Evolutionary conservation across 2,329 filamentous ascomycete genomes (phyloP).

Genomic region (Phaeosphaeriaceae sp.): DNA sequence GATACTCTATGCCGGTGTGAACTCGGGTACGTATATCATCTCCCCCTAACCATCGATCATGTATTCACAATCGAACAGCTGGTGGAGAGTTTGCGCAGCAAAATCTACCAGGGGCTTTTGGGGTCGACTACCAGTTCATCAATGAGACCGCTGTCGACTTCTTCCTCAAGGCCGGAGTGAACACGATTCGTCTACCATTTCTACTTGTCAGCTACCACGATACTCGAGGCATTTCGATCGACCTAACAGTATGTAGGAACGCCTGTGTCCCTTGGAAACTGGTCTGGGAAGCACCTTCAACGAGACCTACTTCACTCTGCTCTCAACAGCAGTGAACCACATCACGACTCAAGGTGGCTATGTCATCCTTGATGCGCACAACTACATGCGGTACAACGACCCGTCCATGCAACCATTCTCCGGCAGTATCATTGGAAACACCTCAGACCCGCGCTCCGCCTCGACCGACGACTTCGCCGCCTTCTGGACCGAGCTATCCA

Average conservation of each 20-base stretch:
- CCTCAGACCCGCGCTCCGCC: slow-evolving; percentile 53
- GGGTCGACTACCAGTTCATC: slow-evolving; percentile 60
- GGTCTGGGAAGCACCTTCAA: slow-evolving; percentile 59
- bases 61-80: slow-evolving; percentile 14
- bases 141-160: slow-evolving; percentile 47
- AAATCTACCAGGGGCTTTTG: slow-evolving; percentile 57
- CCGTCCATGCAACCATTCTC: slow-evolving; percentile 57
- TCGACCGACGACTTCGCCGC: slow-evolving; percentile 57
- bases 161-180: slow-evolving; percentile 21
- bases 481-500: slow-evolving; percentile 60
- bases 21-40: slow-evolving; percentile 18
- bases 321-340: slow-evolving; percentile 58
- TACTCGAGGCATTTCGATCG: not conserved
- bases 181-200: slow-evolving; percentile 58
- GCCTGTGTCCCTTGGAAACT: slow-evolving; percentile 57
- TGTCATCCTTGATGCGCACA: slow-evolving; percentile 60
- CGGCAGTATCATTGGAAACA: slow-evolving; percentile 59
- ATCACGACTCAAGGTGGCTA: slow-evolving; percentile 57
- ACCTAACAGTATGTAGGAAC: slow-evolving; percentile 42
- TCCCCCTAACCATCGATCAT: not conserved
- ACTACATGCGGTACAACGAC: slow-evolving; percentile 61
- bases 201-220: slow-evolving; percentile 30
- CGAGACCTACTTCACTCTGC: slow-evolving; percentile 58
- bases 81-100: slow-evolving; percentile 31
- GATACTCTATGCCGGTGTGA: slow-evolving; percentile 32